phyloP scores from a whole-genome alignment of 371 early-diverging fungal genomes.

The Apophysomyces variabilis region DNA sequence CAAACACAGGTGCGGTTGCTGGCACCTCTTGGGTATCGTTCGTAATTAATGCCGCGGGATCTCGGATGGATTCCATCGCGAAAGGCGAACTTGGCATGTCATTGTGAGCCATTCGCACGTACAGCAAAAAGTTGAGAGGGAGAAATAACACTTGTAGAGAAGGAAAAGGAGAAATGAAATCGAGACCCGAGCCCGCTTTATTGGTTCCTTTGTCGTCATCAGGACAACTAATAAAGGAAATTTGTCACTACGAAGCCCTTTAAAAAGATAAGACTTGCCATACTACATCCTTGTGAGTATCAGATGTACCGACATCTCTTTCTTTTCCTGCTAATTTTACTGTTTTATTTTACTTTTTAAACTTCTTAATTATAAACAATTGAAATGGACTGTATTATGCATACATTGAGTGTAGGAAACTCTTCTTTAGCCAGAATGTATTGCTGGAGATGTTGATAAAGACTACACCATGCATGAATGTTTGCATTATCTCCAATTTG shows the following conservation, averaged over 20 bases:
- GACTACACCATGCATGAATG: constrained; percentile 5
- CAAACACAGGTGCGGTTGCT: constrained; percentile 50
- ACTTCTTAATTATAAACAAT: background rate
- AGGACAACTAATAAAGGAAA: background rate
- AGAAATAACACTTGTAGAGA: constrained; percentile 13
- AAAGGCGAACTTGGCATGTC: constrained; percentile 8
- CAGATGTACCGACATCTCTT: too few relatives aligned
- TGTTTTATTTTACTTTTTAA: too few relatives aligned
- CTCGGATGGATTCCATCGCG: constrained; percentile 1
- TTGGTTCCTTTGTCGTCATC: constrained; percentile 5
- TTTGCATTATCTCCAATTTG: constrained; percentile 1
- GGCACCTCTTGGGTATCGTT: constrained; percentile 41
- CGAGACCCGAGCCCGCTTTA: background rate
- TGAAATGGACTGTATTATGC: background rate
- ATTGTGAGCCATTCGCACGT: constrained; percentile 10
- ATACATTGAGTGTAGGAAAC: background rate
- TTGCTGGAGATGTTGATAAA: too few relatives aligned
- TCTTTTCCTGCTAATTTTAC: too few relatives aligned
- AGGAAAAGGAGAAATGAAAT: constrained; percentile 7
- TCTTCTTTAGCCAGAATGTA: too few relatives aligned
- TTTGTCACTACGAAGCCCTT: background rate
- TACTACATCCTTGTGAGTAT: too few relatives aligned
- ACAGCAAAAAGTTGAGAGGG: constrained; percentile 7
- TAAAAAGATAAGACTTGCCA: too few relatives aligned
- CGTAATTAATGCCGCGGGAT: constrained; percentile 9